Percentiles rank a stretch among this genome's conserved stretches.
These are phyloP conservation scores for Arthrocladium fulminans DNA, from an alignment of 2,329 filamentous ascomycete genomes.

Conservation along the genomic window DNA sequence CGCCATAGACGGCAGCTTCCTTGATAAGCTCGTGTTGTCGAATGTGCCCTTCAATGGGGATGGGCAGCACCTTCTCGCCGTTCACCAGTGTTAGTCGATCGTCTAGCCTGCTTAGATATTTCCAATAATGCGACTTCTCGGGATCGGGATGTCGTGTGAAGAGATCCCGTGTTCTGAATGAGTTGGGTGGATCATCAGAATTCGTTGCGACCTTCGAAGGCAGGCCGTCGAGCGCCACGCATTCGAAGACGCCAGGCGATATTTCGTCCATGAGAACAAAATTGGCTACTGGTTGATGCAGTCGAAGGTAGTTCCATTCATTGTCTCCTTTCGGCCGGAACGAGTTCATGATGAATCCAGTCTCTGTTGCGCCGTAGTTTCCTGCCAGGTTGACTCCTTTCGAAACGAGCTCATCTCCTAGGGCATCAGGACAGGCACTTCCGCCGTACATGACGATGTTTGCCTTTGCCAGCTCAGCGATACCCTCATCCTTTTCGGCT, in stretches of 20 bases:
- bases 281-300: slow-evolving; percentile 29
- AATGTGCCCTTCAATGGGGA: slow-evolving; percentile 50
- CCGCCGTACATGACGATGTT: slow-evolving; percentile 56
- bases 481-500: slow-evolving; percentile 48
- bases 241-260: slow-evolving; percentile 39
- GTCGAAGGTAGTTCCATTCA: slow-evolving; percentile 52
- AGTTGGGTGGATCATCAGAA: slow-evolving; percentile 42
- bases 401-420: slow-evolving; percentile 46
- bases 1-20: slow-evolving; percentile 55
- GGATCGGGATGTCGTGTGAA: slow-evolving; percentile 45
- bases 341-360: slow-evolving; percentile 56
- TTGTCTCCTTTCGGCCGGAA: slow-evolving; percentile 46
- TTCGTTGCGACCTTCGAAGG: slow-evolving; percentile 52
- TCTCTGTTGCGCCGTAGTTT: slow-evolving; percentile 57
- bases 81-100: slow-evolving; percentile 54
- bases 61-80: slow-evolving; percentile 61
- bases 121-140: slow-evolving; percentile 46
- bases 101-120: slow-evolving; percentile 53
- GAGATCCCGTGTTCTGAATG: slow-evolving; percentile 54
- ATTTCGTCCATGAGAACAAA: slow-evolving; percentile 42
- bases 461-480: slow-evolving; percentile 38
- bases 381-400: slow-evolving; percentile 49
- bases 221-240: slow-evolving; percentile 49
- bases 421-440: slow-evolving; percentile 44
- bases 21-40: slow-evolving; percentile 36